Base-by-base conservation (phyloP, 768 basidiomycete species). In the Naganishia randhawae region DNA sequence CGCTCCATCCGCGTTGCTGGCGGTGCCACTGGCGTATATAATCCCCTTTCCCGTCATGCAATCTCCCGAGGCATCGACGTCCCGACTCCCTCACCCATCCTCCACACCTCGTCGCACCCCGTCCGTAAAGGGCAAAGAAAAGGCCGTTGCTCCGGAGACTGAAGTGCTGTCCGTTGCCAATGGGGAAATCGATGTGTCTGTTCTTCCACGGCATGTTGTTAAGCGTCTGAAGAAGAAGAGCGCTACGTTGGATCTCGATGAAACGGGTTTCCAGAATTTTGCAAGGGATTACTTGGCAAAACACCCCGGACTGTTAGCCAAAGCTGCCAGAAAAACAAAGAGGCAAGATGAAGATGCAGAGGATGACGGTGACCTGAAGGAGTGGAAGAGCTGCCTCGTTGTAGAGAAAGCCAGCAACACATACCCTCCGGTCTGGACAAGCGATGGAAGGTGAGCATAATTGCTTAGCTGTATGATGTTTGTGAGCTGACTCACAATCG, bases 381-480 rank as follows among this genome's bases (percentile, higher is more conserved):
- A 66, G 51, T 77, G 75, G 75, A 67, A 74, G 22, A 66, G 67
- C 48, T 66, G 74, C 10, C 70, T 75, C 22, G 52, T 79, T 8
- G 76, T 75, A 42, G 73, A 75, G 54, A 75, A 71, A 51, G 69
- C 74, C 55, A 68, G 73, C 0, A 75, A 73, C 14, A 35, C 65
- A 0, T 68, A 76, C 61, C 85, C 90, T 6, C 88, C 91, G 41
- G 81, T 92, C 71, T 92, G 93, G 79, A 91, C 92, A 32, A 89
- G 84, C 78, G 92, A 97, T 80, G 90, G 90, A 81, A 87, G 87
- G 93, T 92, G 69, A 77, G 81, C 54, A 35, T 33, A 52, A 27
- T 48, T 39, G 66, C 48, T 33, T 27, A 29, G 57, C 39, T 54
- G 19, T 73, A 73, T 63, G 63, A 51, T 71, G 51, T 31, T 67